Percentiles rank a stretch among this genome's conserved stretches.
phyloP scores from a whole-genome alignment of 805 yeast genomes.

The Starmerella powellii region DNA sequence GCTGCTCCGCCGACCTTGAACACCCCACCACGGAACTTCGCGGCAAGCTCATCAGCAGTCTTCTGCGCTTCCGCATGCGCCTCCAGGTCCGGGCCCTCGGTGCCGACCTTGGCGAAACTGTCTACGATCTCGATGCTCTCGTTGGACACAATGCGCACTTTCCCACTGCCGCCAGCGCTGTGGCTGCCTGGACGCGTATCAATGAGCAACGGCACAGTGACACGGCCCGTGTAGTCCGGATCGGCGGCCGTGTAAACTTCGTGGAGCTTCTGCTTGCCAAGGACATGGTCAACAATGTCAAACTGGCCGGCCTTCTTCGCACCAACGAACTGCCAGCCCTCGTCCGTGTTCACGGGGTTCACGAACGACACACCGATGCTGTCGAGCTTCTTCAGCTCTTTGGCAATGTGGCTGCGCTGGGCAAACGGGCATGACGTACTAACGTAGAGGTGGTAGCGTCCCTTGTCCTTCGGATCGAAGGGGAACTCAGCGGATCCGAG shows the following conservation, averaged over 20 bases:
- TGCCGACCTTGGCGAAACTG: slow-evolving; percentile 54
- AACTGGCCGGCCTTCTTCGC: slow-evolving; percentile 45
- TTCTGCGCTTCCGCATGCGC: slow-evolving; percentile 38
- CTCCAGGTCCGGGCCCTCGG: slow-evolving; percentile 31
- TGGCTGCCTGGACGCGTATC: slow-evolving; percentile 49
- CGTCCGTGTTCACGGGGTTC: slow-evolving; percentile 73
- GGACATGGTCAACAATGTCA: slow-evolving; percentile 46
- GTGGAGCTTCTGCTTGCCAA: slow-evolving; percentile 46
- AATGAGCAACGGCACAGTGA: slow-evolving; percentile 88
- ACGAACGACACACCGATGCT: slow-evolving; percentile 48
- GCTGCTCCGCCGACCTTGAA: slow-evolving; percentile 74
- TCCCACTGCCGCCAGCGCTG: slow-evolving; percentile 33
- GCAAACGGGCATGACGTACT: slow-evolving; percentile 94
- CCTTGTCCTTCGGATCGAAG: slow-evolving; percentile 45
- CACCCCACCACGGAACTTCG: slow-evolving; percentile 59
- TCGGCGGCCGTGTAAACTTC: slow-evolving; percentile 67
- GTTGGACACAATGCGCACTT: slow-evolving; percentile 56
- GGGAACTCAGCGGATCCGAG: slow-evolving; percentile 33
- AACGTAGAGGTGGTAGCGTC: slow-evolving; percentile 76
- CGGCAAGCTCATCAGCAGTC: slow-evolving; percentile 48
- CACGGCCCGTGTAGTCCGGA: slow-evolving; percentile 67
- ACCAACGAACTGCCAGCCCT: slow-evolving; percentile 70
- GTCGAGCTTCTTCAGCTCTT: slow-evolving; percentile 57
- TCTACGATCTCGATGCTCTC: slow-evolving; percentile 83
- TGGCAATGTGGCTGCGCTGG: slow-evolving; percentile 61